These are phyloP conservation scores for Poa annua DNA, from an alignment of 176 grass and related monocot genomes.

Conservation along the genomic window DNA sequence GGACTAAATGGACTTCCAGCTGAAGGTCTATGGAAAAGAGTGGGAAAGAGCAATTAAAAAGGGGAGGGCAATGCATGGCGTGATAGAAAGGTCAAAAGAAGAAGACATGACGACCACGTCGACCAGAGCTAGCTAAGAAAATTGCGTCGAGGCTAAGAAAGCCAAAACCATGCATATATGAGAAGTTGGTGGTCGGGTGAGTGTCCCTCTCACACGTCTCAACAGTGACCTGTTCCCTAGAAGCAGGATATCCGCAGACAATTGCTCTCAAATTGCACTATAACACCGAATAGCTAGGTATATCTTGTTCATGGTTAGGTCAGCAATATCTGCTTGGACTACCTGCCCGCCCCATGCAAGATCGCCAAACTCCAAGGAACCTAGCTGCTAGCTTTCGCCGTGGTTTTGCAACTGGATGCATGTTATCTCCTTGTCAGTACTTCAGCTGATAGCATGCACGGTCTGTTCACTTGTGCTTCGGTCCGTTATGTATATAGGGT, in stretches of 20 bases:
- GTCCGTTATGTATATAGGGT: background rate
- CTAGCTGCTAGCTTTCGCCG: constrained; percentile 5
- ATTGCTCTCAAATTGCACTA: constrained; percentile 9
- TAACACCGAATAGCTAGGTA: constrained; percentile 10
- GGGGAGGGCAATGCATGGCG: background rate
- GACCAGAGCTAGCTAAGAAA: constrained; percentile 24
- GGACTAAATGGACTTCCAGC: background rate
- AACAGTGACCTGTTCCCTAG: constrained; percentile 33
- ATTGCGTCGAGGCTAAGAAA: constrained; percentile 20
- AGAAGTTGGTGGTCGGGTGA: constrained; percentile 29
- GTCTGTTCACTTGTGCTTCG: background rate
- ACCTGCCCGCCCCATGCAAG: constrained; percentile 2
- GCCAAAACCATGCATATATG: constrained; percentile 14
- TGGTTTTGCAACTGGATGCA: constrained; percentile 27
- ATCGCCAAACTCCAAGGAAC: constrained; percentile 36
- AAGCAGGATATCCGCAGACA: constrained; percentile 35
- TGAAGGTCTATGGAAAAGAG: background rate
- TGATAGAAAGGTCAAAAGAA: background rate
- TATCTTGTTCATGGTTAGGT: constrained; percentile 24
- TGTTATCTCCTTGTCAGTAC: constrained; percentile 28
- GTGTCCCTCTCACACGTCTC: constrained; percentile 19
- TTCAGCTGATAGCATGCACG: background rate
- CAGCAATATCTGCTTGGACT: constrained; percentile 39
- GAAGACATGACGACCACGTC: constrained; percentile 8
- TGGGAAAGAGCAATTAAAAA: background rate